Percentiles rank a stretch among this genome's conserved stretches.
These are phyloP conservation scores for Cyathus striatus DNA, from an alignment of 768 basidiomycete genomes.

Conservation along the genomic window DNA sequence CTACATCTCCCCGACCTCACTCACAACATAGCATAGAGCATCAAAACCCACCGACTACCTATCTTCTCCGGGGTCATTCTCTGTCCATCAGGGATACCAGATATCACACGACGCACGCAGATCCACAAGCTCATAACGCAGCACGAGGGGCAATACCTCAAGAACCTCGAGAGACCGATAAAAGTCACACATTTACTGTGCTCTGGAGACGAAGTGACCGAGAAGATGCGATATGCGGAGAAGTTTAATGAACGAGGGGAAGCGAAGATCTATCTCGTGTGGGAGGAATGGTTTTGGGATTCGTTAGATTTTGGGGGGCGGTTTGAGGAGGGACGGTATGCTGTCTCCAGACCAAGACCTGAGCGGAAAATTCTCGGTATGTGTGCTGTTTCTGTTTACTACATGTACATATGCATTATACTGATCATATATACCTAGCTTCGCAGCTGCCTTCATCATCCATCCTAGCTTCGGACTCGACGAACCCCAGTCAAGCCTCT, in stretches of 20 bases:
- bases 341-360: conserved; percentile 55
- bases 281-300: conserved; percentile 99
- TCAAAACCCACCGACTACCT: conserved; percentile 58
- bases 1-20: neutral
- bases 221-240: conserved; percentile 76
- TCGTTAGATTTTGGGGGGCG: conserved; percentile 72
- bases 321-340: conserved; percentile 60
- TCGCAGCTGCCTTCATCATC: conserved; percentile 13
- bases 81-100: conserved; percentile 72
- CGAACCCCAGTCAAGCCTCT: neutral
- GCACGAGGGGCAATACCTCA: conserved; percentile 66
- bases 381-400: no score
- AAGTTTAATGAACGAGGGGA: conserved; percentile 69
- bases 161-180: conserved; percentile 72
- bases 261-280: conserved; percentile 72
- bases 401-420: no score
- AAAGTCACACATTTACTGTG: conserved; percentile 85
- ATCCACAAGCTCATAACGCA: conserved; percentile 57
- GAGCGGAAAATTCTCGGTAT: conserved; percentile 39
- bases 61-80: conserved; percentile 69
- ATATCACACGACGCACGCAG: conserved; percentile 50
- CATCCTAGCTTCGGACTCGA: conserved; percentile 9
- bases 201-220: conserved; percentile 57
- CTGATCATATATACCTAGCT: neutral
- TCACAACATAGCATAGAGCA: conserved; percentile 35